Conservation (phyloP, 2,329 filamentous ascomycete genomes). For the Stylonectria norvegica region DNA sequence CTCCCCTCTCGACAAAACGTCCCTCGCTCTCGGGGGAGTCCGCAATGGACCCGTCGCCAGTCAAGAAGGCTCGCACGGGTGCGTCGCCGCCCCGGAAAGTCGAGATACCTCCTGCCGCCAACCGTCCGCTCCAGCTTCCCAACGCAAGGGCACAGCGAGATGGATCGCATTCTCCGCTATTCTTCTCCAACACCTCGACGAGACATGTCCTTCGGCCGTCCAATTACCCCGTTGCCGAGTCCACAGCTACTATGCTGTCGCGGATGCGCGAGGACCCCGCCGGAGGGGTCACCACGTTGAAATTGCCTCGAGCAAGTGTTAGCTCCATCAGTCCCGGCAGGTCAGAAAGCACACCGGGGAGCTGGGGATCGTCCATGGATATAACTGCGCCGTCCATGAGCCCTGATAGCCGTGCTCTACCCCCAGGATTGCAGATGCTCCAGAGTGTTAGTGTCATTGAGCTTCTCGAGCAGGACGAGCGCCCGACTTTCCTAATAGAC, state of each 20-base stretch:
- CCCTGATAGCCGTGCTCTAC: slow-evolving; percentile 47
- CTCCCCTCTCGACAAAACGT: slow-evolving; percentile 25
- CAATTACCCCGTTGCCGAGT: slow-evolving; percentile 39
- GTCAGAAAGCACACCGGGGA: slow-evolving; percentile 51
- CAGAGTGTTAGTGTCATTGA: slow-evolving; percentile 66
- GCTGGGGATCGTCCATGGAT: slow-evolving; percentile 52
- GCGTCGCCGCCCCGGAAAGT: slow-evolving; percentile 44
- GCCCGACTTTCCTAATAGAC: slow-evolving; percentile 75
- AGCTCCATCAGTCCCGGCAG: slow-evolving; percentile 45
- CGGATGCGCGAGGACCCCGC: slow-evolving; percentile 41
- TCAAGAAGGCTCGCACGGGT: slow-evolving; percentile 49
- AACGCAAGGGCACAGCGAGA: slow-evolving; percentile 30
- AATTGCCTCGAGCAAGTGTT: slow-evolving; percentile 53
- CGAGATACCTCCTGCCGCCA: slow-evolving; percentile 35
- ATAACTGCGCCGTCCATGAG: slow-evolving; percentile 49
- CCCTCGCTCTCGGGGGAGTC: slow-evolving; percentile 20
- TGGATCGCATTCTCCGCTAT: slow-evolving; percentile 47
- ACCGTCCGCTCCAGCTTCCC: slow-evolving; percentile 20
- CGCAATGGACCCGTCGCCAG: slow-evolving; percentile 34
- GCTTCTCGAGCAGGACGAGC: slow-evolving; percentile 70
- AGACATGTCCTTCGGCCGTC: slow-evolving; percentile 37
- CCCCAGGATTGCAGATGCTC: slow-evolving; percentile 53
- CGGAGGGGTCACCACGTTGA: slow-evolving; percentile 51
- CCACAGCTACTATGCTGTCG: slow-evolving; percentile 45
- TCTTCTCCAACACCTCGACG: slow-evolving; percentile 47